Conservation (phyloP, 805 yeast species). For the Danielia oregonensis region DNA sequence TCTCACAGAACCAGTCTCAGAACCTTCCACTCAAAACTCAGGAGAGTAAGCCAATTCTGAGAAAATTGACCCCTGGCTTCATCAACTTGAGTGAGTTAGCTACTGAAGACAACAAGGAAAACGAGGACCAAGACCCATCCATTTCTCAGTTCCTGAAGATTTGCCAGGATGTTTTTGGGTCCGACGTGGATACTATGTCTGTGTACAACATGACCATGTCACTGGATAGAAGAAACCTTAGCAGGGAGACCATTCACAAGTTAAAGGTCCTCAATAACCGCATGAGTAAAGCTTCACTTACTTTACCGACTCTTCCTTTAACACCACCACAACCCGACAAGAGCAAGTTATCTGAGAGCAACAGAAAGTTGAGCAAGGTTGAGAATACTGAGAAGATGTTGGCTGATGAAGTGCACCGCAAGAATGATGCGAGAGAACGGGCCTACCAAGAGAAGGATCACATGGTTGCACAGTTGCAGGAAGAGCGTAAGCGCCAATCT, state of each 20-base stretch:
- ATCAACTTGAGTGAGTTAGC: conserved; percentile 11
- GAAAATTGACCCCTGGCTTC: conserved; percentile 16
- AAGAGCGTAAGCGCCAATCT: conserved; percentile 21
- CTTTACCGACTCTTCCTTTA: conserved; percentile 4
- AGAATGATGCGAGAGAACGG: conserved; percentile 11
- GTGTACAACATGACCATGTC: conserved; percentile 6
- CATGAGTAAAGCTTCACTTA: conserved; percentile 12
- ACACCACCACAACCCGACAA: background rate
- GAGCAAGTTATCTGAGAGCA: background rate
- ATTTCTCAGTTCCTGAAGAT: conserved; percentile 28
- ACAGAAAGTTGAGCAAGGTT: conserved; percentile 1
- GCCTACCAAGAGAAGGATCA: conserved; percentile 5
- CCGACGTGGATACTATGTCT: conserved; percentile 11
- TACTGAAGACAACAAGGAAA: conserved; percentile 15
- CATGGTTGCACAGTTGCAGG: conserved; percentile 5
- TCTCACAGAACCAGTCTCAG: conserved; percentile 8
- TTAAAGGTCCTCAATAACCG: conserved; percentile 9
- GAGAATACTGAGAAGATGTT: conserved; percentile 20
- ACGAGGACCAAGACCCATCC: conserved; percentile 17
- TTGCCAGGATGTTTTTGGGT: conserved; percentile 31
- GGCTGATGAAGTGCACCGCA: conserved; percentile 15
- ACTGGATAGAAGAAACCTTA: conserved; percentile 5
- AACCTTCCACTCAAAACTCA: conserved; percentile 9
- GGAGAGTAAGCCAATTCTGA: conserved; percentile 9
- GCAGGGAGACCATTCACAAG: conserved; percentile 9